Evolutionary conservation across 768 basidiomycete species (phyloP), one percentile per base, ranked within the genome.

Genomic region (Macrocybe gigantea): DNA sequence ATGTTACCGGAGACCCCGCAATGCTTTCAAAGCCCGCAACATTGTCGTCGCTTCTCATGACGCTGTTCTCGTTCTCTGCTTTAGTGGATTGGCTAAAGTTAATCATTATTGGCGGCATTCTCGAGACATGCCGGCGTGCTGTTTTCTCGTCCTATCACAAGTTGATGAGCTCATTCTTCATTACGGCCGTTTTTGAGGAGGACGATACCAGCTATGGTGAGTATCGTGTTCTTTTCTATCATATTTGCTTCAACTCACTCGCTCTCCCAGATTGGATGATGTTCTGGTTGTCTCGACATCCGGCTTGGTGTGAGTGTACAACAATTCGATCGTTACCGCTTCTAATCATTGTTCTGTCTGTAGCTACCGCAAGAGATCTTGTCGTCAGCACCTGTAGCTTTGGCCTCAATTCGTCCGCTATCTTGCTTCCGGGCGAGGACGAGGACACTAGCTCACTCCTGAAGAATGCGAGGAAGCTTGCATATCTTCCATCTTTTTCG

Each of bases 51-150:
- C 34, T 77, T 1, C 44, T 79, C 32, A 52, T 67, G 3, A 50
- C 80, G 37, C 51, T 84, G 12, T 64, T 79, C 48, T 81, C 82
- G 0, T 68, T 74, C 41, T 68, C 75, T 12, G 82, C 78, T 9
- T 56, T 84, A 29, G 64, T 70, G 9, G 83, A 88, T 56, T 85
- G 85, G 79, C 49, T 79, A 5, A 77, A 85, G 54, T 68, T 89
- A 47, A 55, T 86, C 45, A 57, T 82, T 14, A 62, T 87, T 33
- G 86, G 87, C 44, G 78, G 80, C 11, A 53, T 75, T 31, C 58
- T 89, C 39, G 87, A 87, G 58, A 74, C 71, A 0, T 68, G 69
- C 33, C 77, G 85, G 6, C 76, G 83, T 5, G 15, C 73, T 8
- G 61, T 69, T 2, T 64, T 69, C 34, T 51, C 65, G 1, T 38